Evolutionary conservation across 2,329 filamentous ascomycete species (phyloP), one percentile per base, ranked within the genome.

Genomic region (Cladophialophora exuberans): DNA sequence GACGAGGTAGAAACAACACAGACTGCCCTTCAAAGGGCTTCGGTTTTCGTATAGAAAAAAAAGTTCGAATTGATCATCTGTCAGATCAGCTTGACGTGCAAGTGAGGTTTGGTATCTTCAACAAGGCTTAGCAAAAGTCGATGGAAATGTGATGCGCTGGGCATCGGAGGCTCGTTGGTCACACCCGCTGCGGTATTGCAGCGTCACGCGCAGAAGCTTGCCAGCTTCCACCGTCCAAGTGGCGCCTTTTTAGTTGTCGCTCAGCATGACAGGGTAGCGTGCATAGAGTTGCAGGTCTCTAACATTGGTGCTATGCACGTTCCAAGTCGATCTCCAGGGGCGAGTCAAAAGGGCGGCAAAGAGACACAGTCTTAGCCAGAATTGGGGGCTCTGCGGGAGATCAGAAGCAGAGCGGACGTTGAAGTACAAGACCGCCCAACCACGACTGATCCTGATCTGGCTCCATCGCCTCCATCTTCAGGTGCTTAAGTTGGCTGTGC

Each of bases 81-180:
- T 22, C 26, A 25, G 10, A 13, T 42, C 39, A 42, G 39, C 9
- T 22, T 13, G 39, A 23, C 17, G 18, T 13, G 28, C 28, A 31
- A 31, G 28, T 10, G 10, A 35, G 3, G 22, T 26, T 18, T n/a
- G 18, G 39, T 18, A 25, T 26, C 39, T n/a, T 42, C 39, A 22
- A 42, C 39, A 42, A 42, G 39, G 39, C 39, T 42, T n/a, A 42
- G 22, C n/a, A n/a, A n/a, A n/a, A n/a, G n/a, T n/a, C n/a, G n/a
- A n/a, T n/a, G n/a, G n/a, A n/a, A n/a, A n/a, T n/a, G n/a, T n/a
- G n/a, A n/a, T n/a, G n/a, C n/a, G n/a, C n/a, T n/a, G n/a, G n/a
- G n/a, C n/a, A n/a, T 42, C 39, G 9, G 18, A 6, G 18, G 26
- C 18, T 20, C 13, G 39, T 22, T 25, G 10, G 39, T 42, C 39